Conservation (phyloP, 2,329 filamentous ascomycete species). For the Seiridium cupressi region DNA sequence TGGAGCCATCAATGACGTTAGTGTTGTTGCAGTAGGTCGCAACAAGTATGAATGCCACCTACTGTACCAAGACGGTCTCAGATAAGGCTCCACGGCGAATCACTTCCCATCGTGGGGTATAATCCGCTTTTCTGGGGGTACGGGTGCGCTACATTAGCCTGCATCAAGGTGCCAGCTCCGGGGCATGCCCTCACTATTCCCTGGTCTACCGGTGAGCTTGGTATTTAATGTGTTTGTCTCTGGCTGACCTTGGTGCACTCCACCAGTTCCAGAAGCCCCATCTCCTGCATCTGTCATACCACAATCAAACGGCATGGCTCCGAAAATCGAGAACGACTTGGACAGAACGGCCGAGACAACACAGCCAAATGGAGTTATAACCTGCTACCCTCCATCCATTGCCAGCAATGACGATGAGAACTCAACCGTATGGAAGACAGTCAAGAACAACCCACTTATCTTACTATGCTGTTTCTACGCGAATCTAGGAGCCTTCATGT, state of each 20-base stretch:
- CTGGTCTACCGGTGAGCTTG: too few species aligned
- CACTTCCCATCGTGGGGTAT: not conserved
- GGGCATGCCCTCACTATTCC: too few species aligned
- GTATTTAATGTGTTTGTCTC: too few species aligned
- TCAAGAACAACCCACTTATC: constrained; percentile 1
- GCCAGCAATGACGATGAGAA: constrained; percentile 1
- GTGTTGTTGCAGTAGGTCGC: not conserved
- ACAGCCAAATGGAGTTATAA: not conserved
- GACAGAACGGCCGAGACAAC: not conserved
- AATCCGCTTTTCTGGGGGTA: not conserved
- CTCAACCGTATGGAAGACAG: not conserved
- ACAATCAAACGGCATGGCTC: not conserved
- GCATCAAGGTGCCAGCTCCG: not conserved
- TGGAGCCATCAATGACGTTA: not conserved
- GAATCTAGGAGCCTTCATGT: constrained; percentile 7
- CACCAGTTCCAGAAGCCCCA: not conserved
- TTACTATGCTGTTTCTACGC: constrained; percentile 4
- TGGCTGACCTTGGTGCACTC: not conserved
- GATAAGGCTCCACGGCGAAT: not conserved
- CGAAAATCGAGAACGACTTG: not conserved
- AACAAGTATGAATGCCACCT: too few species aligned
- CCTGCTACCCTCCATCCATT: not conserved
- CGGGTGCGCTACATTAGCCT: not conserved
- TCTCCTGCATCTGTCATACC: not conserved
- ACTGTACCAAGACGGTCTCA: not conserved